Evolutionary conservation across 2,329 filamentous ascomycete species (phyloP).

Genomic region (Neofusicoccum parvum): DNA sequence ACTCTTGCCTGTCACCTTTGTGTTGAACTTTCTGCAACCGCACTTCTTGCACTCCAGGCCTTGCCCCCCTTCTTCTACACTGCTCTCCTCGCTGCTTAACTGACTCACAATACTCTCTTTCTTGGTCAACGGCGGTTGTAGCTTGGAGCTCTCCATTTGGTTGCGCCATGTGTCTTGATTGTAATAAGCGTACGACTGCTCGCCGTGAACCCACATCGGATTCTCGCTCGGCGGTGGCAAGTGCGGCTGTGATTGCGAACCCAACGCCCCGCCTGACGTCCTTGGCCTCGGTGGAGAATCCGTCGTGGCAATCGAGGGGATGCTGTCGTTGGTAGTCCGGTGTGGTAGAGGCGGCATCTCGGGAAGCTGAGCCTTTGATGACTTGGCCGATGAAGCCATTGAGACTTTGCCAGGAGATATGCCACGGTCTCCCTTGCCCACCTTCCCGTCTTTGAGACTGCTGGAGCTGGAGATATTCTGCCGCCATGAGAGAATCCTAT

Average conservation of each 20-base stretch:
- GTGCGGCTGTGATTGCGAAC: constrained; percentile 5
- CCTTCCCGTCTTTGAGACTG: constrained; percentile 30
- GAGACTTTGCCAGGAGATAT: constrained; percentile 52
- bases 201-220: constrained; percentile 53
- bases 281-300: not conserved
- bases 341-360: constrained; percentile 22
- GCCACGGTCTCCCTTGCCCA: constrained; percentile 41
- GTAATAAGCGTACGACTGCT: constrained; percentile 58
- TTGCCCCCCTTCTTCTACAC: constrained; percentile 52
- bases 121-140: constrained; percentile 33
- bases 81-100: constrained; percentile 59
- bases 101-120: constrained; percentile 54
- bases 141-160: constrained; percentile 8
- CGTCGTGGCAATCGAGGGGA: constrained; percentile 17
- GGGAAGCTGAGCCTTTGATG: constrained; percentile 26
- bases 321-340: constrained; percentile 18
- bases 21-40: constrained; percentile 63
- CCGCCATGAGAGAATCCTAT: constrained; percentile 87
- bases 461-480: constrained; percentile 57
- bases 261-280: constrained; percentile 19
- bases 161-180: constrained; percentile 40
- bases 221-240: constrained; percentile 29
- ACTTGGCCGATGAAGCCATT: constrained; percentile 27
- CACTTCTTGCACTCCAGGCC: constrained; percentile 60
- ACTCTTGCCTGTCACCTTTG: constrained; percentile 55